Evolutionary conservation across 306 rosid species (phyloP).

Genomic region (Castanea crenata): DNA sequence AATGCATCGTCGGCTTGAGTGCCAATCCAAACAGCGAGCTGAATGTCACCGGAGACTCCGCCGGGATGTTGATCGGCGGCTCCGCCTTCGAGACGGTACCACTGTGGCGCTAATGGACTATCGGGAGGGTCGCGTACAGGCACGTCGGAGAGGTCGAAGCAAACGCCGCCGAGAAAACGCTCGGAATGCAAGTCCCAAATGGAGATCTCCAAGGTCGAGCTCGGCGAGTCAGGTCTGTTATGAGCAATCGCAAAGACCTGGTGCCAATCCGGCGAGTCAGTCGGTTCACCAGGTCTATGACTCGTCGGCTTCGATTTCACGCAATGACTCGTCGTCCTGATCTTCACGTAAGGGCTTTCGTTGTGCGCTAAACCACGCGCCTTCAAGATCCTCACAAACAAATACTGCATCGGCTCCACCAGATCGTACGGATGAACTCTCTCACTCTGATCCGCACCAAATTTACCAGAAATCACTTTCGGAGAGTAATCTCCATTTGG

Average conservation of each 20-base stretch:
- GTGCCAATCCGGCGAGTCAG: conserved; percentile 82
- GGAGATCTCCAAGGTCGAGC: conserved; percentile 62
- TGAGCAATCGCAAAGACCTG: conserved; percentile 61
- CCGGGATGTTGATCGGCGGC: conserved; percentile 33
- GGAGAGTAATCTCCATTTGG: conserved; percentile 71
- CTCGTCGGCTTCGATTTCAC: conserved; percentile 49
- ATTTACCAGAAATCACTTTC: conserved; percentile 48
- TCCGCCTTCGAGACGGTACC: conserved; percentile 48
- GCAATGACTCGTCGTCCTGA: conserved; percentile 44
- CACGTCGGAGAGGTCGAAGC: conserved; percentile 48
- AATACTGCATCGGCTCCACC: conserved; percentile 90
- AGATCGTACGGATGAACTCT: conserved; percentile 71
- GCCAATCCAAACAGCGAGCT: conserved; percentile 61
- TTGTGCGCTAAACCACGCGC: conserved; percentile 60
- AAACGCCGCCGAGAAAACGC: conserved; percentile 74
- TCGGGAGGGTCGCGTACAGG: conserved; percentile 53
- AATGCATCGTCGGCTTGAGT: conserved; percentile 59
- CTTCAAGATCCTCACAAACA: conserved; percentile 69
- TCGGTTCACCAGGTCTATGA: conserved; percentile 56
- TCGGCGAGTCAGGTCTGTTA: conserved; percentile 45
- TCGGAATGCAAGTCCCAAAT: conserved; percentile 67
- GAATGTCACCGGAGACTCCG: conserved; percentile 46
- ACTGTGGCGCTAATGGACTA: conserved; percentile 54
- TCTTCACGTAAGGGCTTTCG: conserved; percentile 57
- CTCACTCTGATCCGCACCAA: conserved; percentile 29